Evolutionary conservation across 352 stramenopile genomes (phyloP).

Genomic region (Globisporangium yorkense): DNA sequence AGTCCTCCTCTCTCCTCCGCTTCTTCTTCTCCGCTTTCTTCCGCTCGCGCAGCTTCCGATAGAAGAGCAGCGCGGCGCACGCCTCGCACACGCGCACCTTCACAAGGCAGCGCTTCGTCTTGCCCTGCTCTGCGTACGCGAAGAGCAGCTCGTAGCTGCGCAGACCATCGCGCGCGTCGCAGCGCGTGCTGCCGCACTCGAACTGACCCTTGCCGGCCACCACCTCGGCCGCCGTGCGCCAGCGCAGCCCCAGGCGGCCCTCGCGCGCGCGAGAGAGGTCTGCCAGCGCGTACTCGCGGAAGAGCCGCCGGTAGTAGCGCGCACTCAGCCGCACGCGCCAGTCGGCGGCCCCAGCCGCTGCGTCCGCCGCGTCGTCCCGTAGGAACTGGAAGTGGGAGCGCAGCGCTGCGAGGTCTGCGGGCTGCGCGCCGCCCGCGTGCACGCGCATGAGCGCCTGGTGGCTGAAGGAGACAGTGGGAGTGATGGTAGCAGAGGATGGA

Average conservation of each 20-base stretch:
- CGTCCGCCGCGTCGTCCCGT: conserved; percentile 62
- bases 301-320: conserved; percentile 81
- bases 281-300: conserved; percentile 75
- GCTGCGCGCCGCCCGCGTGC: conserved; percentile 18
- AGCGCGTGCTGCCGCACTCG: conserved; percentile 69
- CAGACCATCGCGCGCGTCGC: conserved; percentile 32
- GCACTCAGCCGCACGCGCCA: conserved; percentile 79
- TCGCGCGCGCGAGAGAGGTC: conserved; percentile 64
- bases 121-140: conserved; percentile 57
- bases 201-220: conserved; percentile 77
- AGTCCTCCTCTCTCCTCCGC: not conserved
- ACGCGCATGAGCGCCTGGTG: conserved; percentile 52
- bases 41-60: conserved; percentile 32
- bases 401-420: conserved; percentile 32
- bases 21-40: not conserved
- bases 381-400: conserved; percentile 68
- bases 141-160: conserved; percentile 82
- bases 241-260: conserved; percentile 65
- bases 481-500: too few species aligned
- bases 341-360: conserved; percentile 33
- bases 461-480: conserved; percentile 8
- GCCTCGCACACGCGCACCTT: conserved; percentile 64
- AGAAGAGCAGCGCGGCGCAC: conserved; percentile 72
- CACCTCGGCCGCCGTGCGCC: conserved; percentile 76
- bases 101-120: conserved; percentile 66